phyloP scores from a whole-genome alignment of 2,329 filamentous ascomycete genomes.

The Coniochaeta sp. region DNA sequence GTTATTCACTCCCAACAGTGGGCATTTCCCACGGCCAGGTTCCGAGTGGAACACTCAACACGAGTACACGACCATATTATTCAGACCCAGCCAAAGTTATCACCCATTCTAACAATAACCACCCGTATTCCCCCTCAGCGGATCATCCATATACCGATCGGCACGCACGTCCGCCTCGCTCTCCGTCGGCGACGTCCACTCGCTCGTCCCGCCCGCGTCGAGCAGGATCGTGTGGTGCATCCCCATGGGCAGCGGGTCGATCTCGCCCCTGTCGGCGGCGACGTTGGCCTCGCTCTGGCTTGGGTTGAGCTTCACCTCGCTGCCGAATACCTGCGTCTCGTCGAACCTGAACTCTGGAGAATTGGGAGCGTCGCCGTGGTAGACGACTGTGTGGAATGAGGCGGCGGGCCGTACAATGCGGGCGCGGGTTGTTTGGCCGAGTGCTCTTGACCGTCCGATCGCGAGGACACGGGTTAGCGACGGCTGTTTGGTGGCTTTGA shows the following conservation, averaged over 20 bases:
- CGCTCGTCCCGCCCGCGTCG: constrained; percentile 9
- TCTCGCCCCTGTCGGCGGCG: constrained; percentile 14
- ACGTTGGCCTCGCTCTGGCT: constrained; percentile 18
- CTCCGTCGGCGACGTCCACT: constrained; percentile 9
- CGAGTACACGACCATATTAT: too few species aligned
- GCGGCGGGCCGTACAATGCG: too few species aligned
- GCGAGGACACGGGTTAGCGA: too few species aligned
- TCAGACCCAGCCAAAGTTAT: too few species aligned
- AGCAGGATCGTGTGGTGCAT: constrained; percentile 12
- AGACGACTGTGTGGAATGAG: constrained; percentile 12
- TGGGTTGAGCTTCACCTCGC: constrained; percentile 9
- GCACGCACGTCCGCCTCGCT: constrained; percentile 14
- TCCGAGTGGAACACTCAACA: too few species aligned
- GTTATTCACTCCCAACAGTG: too few species aligned
- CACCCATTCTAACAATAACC: not conserved
- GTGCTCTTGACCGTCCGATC: too few species aligned
- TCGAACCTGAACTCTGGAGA: not conserved
- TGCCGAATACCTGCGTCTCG: constrained; percentile 9
- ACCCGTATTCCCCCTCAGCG: constrained; percentile 2
- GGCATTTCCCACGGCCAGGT: too few species aligned
- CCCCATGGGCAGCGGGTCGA: constrained; percentile 14
- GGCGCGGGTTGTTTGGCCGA: too few species aligned
- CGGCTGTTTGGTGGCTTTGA: too few species aligned
- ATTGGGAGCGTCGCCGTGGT: constrained; percentile 8
- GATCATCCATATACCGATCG: constrained; percentile 11